Evolutionary conservation across 805 yeast species (phyloP).

Genomic region (Barnettozyma populi): DNA sequence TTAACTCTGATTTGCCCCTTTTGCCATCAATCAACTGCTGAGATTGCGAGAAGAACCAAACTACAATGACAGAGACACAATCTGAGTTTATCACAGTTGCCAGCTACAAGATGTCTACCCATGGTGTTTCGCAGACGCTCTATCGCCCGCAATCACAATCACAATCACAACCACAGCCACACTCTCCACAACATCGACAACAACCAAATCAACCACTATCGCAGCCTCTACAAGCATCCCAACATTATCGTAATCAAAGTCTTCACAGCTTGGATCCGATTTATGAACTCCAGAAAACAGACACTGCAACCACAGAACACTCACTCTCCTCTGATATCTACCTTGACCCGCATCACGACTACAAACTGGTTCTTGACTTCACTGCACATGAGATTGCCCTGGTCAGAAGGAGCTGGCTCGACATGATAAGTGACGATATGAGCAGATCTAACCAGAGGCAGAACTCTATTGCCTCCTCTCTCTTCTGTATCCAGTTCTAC

Average conservation of each 20-base stretch:
- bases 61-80: neutral
- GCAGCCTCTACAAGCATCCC: neutral
- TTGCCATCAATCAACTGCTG: neutral
- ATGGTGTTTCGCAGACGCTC: conserved; percentile 2
- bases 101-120: conserved; percentile 7
- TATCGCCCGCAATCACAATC: conserved; percentile 5
- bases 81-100: conserved; percentile 4
- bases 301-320: conserved; percentile 4
- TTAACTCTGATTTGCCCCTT: neutral
- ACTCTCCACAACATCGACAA: conserved; percentile 1
- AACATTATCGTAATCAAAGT: neutral
- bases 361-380: conserved; percentile 27
- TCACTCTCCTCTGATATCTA: conserved; percentile 21
- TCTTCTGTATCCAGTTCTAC: conserved; percentile 75
- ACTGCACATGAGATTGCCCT: conserved; percentile 29
- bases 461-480: conserved; percentile 41
- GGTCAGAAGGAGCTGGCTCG: conserved; percentile 33
- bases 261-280: neutral
- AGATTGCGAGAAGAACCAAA: neutral
- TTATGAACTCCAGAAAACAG: conserved; percentile 1
- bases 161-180: too few relatives aligned
- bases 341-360: conserved; percentile 16
- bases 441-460: conserved; percentile 9
- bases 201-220: conserved; percentile 1
- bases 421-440: conserved; percentile 32